Conservation (phyloP, 2,329 filamentous ascomycete genomes). For the Aspergillus carbonarius region DNA sequence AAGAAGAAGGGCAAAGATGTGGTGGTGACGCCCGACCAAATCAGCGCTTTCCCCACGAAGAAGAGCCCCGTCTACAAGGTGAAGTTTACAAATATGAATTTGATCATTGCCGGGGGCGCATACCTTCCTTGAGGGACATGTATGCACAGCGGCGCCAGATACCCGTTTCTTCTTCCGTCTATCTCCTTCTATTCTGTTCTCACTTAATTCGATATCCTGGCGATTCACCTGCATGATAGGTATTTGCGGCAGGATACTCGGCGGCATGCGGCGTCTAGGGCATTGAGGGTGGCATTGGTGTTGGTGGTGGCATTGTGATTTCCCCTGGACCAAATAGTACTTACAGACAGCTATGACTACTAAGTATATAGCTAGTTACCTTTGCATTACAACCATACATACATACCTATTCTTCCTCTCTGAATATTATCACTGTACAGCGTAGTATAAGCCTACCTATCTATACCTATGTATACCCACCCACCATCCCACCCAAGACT, state of each 20-base stretch:
- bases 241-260: constrained; percentile 6
- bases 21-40: constrained; percentile 87
- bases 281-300: constrained; percentile 13
- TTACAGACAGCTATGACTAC: neutral
- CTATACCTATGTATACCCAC: too few relatives aligned
- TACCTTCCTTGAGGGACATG: constrained; percentile 53
- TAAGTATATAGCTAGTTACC: too few relatives aligned
- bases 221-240: neutral
- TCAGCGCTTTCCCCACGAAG: constrained; percentile 92
- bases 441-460: neutral
- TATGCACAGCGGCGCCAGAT: constrained; percentile 20
- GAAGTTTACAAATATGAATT: constrained; percentile 90
- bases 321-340: neutral
- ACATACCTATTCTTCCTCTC: too few relatives aligned
- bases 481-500: too few relatives aligned
- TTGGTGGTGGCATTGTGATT: constrained; percentile 12
- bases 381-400: too few relatives aligned
- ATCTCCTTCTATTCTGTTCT: neutral
- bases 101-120: constrained; percentile 79
- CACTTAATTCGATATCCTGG: neutral
- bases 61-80: constrained; percentile 93
- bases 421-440: neutral
- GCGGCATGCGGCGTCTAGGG: constrained; percentile 12
- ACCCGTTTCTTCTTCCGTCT: constrained; percentile 14
- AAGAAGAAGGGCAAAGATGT: constrained; percentile 86